Evolutionary conservation across 441 rosid species (phyloP).

Genomic region (Syzygium malaccense): DNA sequence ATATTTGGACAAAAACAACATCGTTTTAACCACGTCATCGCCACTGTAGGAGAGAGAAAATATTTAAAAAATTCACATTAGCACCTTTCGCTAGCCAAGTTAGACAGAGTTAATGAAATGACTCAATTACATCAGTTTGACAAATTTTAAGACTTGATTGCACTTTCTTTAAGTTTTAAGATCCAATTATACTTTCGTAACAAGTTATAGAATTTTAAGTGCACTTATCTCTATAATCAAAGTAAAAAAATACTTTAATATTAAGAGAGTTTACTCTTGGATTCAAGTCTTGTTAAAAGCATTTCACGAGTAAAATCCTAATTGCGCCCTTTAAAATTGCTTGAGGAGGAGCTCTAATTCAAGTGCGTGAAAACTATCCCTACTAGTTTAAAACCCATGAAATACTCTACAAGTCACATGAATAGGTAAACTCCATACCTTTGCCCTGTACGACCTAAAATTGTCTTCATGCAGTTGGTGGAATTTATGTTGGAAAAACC

Average conservation of each 20-base stretch:
- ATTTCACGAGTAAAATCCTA: fast-evolving
- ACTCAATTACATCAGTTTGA: too few relatives aligned
- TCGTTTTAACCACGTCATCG: too few relatives aligned
- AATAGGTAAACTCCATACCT: not conserved
- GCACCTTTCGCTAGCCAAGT: too few relatives aligned
- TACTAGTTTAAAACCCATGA: not conserved
- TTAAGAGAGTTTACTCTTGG: not conserved
- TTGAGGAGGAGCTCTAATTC: not conserved
- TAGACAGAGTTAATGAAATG: too few relatives aligned
- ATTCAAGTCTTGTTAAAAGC: not conserved
- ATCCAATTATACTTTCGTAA: too few relatives aligned
- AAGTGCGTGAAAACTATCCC: not conserved
- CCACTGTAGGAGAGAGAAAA: too few relatives aligned
- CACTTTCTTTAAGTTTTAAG: too few relatives aligned
- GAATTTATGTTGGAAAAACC: not conserved
- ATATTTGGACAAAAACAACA: too few relatives aligned
- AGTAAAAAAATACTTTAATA: not conserved
- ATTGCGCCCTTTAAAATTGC: not conserved
- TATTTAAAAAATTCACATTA: too few relatives aligned
- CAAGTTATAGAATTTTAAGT: too few relatives aligned
- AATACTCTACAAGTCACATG: fast-evolving
- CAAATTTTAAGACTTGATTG: too few relatives aligned
- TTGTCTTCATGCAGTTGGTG: fast-evolving
- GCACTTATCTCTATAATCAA: too few relatives aligned
- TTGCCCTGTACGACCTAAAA: fast-evolving